These are phyloP conservation scores for Lignosus rhinocerotis DNA, from an alignment of 1,284 basidiomycete genomes.

Conservation along the genomic window DNA sequence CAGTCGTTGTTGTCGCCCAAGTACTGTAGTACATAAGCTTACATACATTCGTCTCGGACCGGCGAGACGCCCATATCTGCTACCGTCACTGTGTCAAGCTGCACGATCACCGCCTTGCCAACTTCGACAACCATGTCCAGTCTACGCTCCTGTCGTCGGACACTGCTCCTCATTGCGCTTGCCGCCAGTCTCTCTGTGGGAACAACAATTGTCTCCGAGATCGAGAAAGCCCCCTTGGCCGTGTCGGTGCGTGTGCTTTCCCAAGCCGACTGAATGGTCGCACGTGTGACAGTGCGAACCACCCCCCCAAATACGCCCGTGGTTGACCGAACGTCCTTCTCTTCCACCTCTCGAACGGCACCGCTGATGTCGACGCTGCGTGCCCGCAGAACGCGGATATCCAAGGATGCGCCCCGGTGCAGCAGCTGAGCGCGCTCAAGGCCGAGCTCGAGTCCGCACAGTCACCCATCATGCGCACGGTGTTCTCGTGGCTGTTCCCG, in stretches of 20 bases:
- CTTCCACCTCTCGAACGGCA: not conserved
- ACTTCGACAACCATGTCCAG: constrained; percentile 19
- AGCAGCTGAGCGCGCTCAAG: constrained; percentile 61
- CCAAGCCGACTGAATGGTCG: constrained; percentile 19
- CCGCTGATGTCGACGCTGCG: not conserved
- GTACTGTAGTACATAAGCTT: not conserved
- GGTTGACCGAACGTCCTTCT: not conserved
- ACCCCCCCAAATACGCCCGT: constrained; percentile 1
- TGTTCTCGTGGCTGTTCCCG: constrained; percentile 80
- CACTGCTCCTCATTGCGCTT: constrained; percentile 28
- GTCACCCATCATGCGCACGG: constrained; percentile 72
- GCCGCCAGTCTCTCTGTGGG: constrained; percentile 26
- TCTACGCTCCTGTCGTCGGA: constrained; percentile 22
- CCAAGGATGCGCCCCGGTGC: constrained; percentile 46
- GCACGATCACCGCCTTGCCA: constrained; percentile 1
- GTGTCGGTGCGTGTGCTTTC: constrained; percentile 27
- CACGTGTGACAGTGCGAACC: constrained; percentile 24
- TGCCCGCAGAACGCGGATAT: constrained; percentile 37
- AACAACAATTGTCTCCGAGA: constrained; percentile 21
- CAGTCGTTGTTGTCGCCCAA: not conserved
- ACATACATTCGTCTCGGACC: too few species aligned
- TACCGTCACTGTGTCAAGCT: not conserved
- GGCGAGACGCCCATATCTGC: not conserved
- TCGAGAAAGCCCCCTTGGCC: constrained; percentile 20
- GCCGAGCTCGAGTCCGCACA: constrained; percentile 56